A percentile compares a stretch with the other conserved stretches of the same genome.
These are phyloP conservation scores for Petunia secreta DNA, from an alignment of 257 asterid genomes.

Conservation along the genomic window DNA sequence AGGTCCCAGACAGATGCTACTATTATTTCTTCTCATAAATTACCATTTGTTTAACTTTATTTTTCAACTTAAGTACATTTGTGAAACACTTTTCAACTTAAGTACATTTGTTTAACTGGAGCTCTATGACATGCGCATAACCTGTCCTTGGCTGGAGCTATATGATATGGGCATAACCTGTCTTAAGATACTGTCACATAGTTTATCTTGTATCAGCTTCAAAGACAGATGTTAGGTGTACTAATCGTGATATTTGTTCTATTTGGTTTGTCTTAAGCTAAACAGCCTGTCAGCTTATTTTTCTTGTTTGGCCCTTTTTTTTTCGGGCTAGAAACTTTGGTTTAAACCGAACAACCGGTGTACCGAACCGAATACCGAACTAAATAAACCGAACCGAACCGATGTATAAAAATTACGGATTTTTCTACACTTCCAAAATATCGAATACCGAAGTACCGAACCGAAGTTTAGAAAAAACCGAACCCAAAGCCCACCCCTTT, in stretches of 20 bases:
- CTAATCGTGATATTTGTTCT: not conserved
- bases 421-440: no score
- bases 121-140: no score
- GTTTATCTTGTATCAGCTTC: not conserved
- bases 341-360: no score
- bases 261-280: slow-evolving; percentile 1
- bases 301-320: no score
- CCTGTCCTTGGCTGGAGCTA: not conserved
- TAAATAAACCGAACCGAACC: no score
- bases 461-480: no score
- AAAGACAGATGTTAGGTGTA: not conserved
- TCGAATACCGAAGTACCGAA: no score
- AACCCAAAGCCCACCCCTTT: no score
- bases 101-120: not conserved
- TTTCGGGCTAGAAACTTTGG: no score
- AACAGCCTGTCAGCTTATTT: no score
- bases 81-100: not conserved
- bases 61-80: not conserved
- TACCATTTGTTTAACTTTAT: not conserved
- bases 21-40: not conserved
- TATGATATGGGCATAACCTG: not conserved
- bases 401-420: no score
- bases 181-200: not conserved
- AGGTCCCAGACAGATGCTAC: not conserved
- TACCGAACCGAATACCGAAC: no score